These are phyloP conservation scores for Ambispora gerdemannii DNA, from an alignment of 192 early-diverging fungal genomes.

Conservation along the genomic window DNA sequence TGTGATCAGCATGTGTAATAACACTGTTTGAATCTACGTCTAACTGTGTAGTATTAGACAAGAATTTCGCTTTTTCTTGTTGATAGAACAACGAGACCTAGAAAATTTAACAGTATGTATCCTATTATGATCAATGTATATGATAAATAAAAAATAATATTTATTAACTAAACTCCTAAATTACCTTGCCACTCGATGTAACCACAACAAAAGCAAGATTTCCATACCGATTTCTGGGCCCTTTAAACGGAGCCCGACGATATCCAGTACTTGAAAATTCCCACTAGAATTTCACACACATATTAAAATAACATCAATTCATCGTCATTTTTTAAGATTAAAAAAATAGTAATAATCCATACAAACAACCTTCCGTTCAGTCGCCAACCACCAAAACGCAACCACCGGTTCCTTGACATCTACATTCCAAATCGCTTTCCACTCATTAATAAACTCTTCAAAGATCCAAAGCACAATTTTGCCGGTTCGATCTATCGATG, in stretches of 20 bases:
- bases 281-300: neutral
- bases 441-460: slow-evolving; percentile 23
- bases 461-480: slow-evolving; percentile 19
- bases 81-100: slow-evolving; percentile 1
- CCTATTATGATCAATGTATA: neutral
- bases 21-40: neutral
- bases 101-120: too few relatives aligned
- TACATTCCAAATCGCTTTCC: slow-evolving; percentile 20
- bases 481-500: slow-evolving; percentile 22
- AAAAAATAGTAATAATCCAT: neutral
- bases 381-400: slow-evolving; percentile 16
- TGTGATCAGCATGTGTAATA: slow-evolving; percentile 21
- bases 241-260: slow-evolving; percentile 22
- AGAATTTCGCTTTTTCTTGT: neutral
- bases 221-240: slow-evolving; percentile 22
- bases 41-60: neutral
- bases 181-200: slow-evolving; percentile 22
- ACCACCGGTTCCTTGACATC: slow-evolving; percentile 9
- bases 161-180: neutral
- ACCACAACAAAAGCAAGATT: slow-evolving; percentile 15
- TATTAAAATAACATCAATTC: neutral
- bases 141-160: neutral
- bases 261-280: neutral
- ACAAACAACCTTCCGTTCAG: slow-evolving; percentile 13
- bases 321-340: neutral